A percentile compares a stretch with the other conserved stretches of the same genome.
phyloP scores from a whole-genome alignment of 2,329 filamentous ascomycete genomes.

The Aureobasidium sp. region DNA sequence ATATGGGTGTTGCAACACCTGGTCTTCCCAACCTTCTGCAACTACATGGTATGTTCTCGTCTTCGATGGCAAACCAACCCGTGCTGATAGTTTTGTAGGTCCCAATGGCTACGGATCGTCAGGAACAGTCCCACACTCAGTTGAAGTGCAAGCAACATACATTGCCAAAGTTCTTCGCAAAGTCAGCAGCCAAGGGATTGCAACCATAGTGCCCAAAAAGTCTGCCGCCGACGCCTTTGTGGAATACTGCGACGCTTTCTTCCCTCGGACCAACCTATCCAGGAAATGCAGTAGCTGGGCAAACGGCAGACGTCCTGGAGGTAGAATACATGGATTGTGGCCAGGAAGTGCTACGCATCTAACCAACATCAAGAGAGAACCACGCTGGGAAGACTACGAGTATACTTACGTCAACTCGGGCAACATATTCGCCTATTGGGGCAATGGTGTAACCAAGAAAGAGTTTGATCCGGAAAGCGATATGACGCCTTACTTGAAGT shows the following conservation, averaged over 20 bases:
- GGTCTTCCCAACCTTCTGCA: conserved; percentile 63
- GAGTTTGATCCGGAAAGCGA: conserved; percentile 53
- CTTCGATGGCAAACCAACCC: neutral
- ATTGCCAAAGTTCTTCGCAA: conserved; percentile 63
- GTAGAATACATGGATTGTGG: conserved; percentile 61
- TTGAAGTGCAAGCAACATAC: conserved; percentile 61
- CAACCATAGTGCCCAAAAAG: conserved; percentile 50
- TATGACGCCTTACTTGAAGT: conserved; percentile 56
- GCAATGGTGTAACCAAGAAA: conserved; percentile 58
- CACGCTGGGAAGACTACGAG: conserved; percentile 54
- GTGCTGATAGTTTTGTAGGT: conserved; percentile 10
- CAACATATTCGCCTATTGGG: conserved; percentile 57
- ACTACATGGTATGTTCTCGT: conserved; percentile 42
- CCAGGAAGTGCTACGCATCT: conserved; percentile 60
- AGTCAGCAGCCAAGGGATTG: conserved; percentile 58
- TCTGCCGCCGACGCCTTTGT: conserved; percentile 46
- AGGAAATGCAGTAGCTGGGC: conserved; percentile 67
- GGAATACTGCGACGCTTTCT: conserved; percentile 39
- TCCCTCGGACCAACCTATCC: conserved; percentile 46
- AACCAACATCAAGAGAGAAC: conserved; percentile 50
- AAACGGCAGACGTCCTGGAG: conserved; percentile 58
- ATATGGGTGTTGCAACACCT: conserved; percentile 57
- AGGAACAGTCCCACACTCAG: conserved; percentile 60
- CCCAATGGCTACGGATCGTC: conserved; percentile 54
- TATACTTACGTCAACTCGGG: conserved; percentile 41